These are phyloP conservation scores for Penicillium desertorum DNA, from an alignment of 495 filamentous ascomycete genomes.

Conservation along the genomic window DNA sequence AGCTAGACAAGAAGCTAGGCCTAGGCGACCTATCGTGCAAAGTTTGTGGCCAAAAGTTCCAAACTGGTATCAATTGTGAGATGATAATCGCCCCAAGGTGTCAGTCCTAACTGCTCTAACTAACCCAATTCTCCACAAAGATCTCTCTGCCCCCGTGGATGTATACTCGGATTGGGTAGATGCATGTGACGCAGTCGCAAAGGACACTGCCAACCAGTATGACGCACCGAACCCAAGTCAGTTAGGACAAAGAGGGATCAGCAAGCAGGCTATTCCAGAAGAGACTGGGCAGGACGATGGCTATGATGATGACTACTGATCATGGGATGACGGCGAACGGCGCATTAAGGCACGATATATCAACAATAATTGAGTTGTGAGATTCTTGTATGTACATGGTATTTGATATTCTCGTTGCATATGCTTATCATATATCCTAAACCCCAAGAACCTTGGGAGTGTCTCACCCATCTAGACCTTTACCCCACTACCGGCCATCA, in stretches of 20 bases:
- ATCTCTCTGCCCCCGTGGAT: conserved; percentile 85
- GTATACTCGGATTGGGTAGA: conserved; percentile 99
- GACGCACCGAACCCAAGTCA: conserved; percentile 28
- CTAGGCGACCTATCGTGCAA: conserved; percentile 85
- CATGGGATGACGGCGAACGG: conserved; percentile 20
- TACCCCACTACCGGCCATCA: conserved; percentile 1
- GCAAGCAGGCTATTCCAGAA: conserved; percentile 22
- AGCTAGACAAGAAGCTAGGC: conserved; percentile 87
- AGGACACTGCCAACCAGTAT: conserved; percentile 57
- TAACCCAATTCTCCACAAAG: conserved; percentile 39
- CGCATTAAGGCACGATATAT: conserved; percentile 22
- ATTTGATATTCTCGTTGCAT: conserved; percentile 5
- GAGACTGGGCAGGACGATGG: conserved; percentile 18
- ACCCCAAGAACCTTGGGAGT: background rate
- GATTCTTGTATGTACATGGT: conserved; percentile 13
- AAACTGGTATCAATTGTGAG: conserved; percentile 90
- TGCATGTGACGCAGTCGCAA: conserved; percentile 82
- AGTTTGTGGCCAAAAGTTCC: conserved; percentile 88
- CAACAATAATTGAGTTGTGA: conserved; percentile 14
- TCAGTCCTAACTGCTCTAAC: conserved; percentile 3
- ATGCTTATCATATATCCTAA: conserved; percentile 3
- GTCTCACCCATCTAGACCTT: conserved; percentile 6
- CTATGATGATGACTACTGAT: conserved; percentile 39
- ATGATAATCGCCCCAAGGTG: background rate
- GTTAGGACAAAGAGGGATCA: conserved; percentile 28